Base-by-base conservation (phyloP, 177 flowering plant species). In the Vitis hybrid region DNA sequence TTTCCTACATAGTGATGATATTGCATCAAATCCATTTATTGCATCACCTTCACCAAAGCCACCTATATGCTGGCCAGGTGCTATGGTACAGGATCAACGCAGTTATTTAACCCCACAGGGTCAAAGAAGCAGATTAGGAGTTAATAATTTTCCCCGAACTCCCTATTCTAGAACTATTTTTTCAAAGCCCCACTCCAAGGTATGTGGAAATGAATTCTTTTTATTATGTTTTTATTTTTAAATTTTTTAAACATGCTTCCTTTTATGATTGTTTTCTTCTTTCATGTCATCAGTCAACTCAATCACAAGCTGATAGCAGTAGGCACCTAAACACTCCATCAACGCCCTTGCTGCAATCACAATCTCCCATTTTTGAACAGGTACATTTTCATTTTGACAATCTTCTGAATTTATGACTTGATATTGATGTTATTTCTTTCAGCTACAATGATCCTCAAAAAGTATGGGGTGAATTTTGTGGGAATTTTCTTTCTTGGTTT, bases 31-130 rank as follows among this genome's bases (percentile, higher is more conserved):
- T 50, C 67, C 84, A 68, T 76, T 62, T 55, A 40, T 72, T 52
- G 83, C 78, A 49, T 71, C 89, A 30, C 82, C 89, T 68, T 64
- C 77, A 8, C 77, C 80, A 0, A 88, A 82, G 78, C 74, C 93
- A 65, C 82, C 95, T 1, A 68, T 78, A 56, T 85, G 87, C 83
- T 93, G 97, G 98, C 97, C 98, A 15, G 96, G 94, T 70, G 82
- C 97, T 10, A 70, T 76, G 76, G 82, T 86, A 70, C 90, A 80
- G 56, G 86, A 88, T 34, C 86, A 71, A 57, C 80, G 40, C 66
- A 83, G 74, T 68, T 83, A 81, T 84, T 32, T 78, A 57, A 91
- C 97, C 55, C 97, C 99, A 45, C 87, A 78, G 64, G 80, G 76
- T 78, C 85, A 84, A 69, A 84, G 84, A 78, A 77, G 80, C 77